Conservation (phyloP, 768 basidiomycete species). For the Amanita molliuscula region DNA sequence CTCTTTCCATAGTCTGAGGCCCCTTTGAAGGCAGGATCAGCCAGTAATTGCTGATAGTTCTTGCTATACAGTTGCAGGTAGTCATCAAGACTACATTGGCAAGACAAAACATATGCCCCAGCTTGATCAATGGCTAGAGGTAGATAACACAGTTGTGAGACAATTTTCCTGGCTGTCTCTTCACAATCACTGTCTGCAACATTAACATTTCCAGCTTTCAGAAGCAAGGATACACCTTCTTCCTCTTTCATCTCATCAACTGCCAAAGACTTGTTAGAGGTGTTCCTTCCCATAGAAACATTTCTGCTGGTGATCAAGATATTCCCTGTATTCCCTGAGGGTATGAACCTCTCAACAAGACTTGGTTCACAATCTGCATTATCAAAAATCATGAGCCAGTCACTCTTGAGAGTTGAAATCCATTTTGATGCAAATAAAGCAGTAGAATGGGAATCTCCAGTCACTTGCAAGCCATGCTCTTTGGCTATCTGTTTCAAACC, state of each 20-base stretch:
- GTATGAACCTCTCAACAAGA: slow-evolving; percentile 8
- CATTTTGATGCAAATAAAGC: slow-evolving; percentile 6
- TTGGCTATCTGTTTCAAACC: slow-evolving; percentile 4
- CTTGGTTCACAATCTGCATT: slow-evolving; percentile 10
- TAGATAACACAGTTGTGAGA: not conserved
- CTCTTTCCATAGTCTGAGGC: slow-evolving; percentile 12
- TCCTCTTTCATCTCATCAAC: slow-evolving; percentile 11
- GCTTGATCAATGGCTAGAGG: slow-evolving; percentile 13
- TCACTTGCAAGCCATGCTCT: not conserved
- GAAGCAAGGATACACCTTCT: slow-evolving; percentile 11
- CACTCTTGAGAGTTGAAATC: slow-evolving; percentile 7
- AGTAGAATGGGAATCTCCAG: not conserved
- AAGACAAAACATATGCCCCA: slow-evolving; percentile 11
- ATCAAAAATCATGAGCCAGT: slow-evolving; percentile 15
- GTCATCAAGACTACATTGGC: slow-evolving; percentile 7
- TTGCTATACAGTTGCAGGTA: slow-evolving; percentile 9
- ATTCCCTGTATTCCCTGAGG: slow-evolving; percentile 11
- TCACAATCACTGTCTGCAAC: not conserved
- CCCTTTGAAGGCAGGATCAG: slow-evolving; percentile 5
- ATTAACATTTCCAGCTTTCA: slow-evolving; percentile 8
- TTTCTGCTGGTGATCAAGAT: slow-evolving; percentile 13
- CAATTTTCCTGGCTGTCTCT: slow-evolving; percentile 9
- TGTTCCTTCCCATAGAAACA: slow-evolving; percentile 5
- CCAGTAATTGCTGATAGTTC: slow-evolving; percentile 6
- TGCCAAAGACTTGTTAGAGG: slow-evolving; percentile 1